Conservation (phyloP, 2,329 filamentous ascomycete genomes). For the Lecanicillium sp. region DNA sequence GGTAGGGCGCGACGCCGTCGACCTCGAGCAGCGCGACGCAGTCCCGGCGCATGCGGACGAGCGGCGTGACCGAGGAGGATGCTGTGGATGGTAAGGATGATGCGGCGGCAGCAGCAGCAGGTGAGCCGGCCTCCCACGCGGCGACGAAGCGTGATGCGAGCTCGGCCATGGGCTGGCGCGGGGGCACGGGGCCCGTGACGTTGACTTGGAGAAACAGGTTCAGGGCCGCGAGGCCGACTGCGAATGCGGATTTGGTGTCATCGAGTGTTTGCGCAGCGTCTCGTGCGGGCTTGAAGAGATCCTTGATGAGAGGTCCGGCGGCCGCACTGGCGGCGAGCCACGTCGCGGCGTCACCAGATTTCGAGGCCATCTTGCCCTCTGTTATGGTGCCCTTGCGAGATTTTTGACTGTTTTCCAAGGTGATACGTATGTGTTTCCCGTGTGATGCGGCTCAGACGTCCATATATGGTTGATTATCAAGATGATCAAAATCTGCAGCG, state of each 20-base stretch:
- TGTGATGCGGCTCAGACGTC: not conserved
- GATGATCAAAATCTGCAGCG: constrained; percentile 7
- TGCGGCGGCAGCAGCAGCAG: not conserved
- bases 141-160: constrained; percentile 36
- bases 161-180: constrained; percentile 18
- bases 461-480: not conserved
- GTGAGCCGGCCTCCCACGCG: constrained; percentile 25
- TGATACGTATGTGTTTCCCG: too few species aligned
- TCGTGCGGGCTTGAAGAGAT: constrained; percentile 2
- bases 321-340: constrained; percentile 1
- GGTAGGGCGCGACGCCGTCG: constrained; percentile 83
- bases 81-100: too few species aligned
- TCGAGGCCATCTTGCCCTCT: too few species aligned
- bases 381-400: too few species aligned
- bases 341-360: not conserved
- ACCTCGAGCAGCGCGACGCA: constrained; percentile 65
- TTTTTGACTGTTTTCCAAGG: too few species aligned
- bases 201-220: constrained; percentile 65
- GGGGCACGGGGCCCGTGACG: constrained; percentile 78
- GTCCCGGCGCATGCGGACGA: constrained; percentile 42
- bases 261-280: not conserved
- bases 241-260: constrained; percentile 17
- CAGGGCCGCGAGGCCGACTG: constrained; percentile 28
- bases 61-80: constrained; percentile 9
- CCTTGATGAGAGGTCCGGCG: constrained; percentile 6